Evolutionary conservation across 2,329 filamentous ascomycete species (phyloP).

Genomic region (Colletotrichum tabaci): DNA sequence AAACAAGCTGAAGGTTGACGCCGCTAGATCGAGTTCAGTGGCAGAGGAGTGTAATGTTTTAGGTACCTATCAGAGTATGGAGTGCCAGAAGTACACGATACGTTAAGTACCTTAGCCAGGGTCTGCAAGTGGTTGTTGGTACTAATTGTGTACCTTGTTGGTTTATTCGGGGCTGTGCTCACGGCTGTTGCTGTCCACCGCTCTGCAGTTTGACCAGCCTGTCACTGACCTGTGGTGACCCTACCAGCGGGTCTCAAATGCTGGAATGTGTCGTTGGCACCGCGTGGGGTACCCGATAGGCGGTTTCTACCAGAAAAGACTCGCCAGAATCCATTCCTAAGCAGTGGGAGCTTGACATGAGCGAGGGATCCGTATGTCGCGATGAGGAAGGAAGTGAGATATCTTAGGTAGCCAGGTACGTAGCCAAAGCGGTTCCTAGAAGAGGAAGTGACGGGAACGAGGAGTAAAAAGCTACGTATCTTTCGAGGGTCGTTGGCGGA

Average conservation of each 20-base stretch:
- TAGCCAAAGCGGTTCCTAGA: no score
- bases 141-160: slow-evolving; percentile 27
- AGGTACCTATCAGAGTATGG: no score
- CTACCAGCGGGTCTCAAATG: slow-evolving; percentile 24
- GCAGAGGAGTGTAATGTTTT: no score
- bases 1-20: slow-evolving; percentile 10
- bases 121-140: neutral
- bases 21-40: slow-evolving; percentile 3
- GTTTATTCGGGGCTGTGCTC: slow-evolving; percentile 33
- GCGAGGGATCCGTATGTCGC: neutral
- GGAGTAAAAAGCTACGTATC: slow-evolving; percentile 1
- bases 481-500: slow-evolving; percentile 5
- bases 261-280: slow-evolving; percentile 2
- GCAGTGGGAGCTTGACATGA: slow-evolving; percentile 1
- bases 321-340: slow-evolving; percentile 10
- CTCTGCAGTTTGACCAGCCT: slow-evolving; percentile 21
- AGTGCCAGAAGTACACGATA: no score
- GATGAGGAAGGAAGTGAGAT: no score
- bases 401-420: no score
- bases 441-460: neutral
- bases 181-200: slow-evolving; percentile 13
- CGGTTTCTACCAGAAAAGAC: neutral
- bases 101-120: no score
- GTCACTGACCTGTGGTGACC: slow-evolving; percentile 29
- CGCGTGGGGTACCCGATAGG: slow-evolving; percentile 1